phyloP scores from a whole-genome alignment of 768 basidiomycete genomes.

The Heimioporus sp. region DNA sequence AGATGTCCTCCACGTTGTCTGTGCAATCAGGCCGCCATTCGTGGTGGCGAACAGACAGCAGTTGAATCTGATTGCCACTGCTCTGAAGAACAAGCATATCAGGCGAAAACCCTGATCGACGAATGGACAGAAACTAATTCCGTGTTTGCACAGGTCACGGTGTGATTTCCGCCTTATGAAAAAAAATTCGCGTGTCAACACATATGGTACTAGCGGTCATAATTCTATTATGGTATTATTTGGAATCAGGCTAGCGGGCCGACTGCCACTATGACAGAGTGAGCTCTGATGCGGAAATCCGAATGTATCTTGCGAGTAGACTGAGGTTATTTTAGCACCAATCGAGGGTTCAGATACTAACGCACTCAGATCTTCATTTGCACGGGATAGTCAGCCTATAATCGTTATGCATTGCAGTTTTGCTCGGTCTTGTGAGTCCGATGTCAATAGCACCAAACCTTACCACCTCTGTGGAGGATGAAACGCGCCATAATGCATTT shows the following conservation, averaged over 20 bases:
- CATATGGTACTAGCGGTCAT: conserved; percentile 46
- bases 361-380: conserved; percentile 53
- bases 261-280: background rate
- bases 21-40: conserved; percentile 75
- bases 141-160: conserved; percentile 54
- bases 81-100: conserved; percentile 62
- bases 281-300: background rate
- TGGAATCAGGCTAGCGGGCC: conserved; percentile 67
- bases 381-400: conserved; percentile 39
- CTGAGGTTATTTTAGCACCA: conserved; percentile 48
- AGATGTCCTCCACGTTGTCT: conserved; percentile 81
- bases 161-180: conserved; percentile 20
- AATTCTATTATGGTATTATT: conserved; percentile 66
- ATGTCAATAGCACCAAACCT: conserved; percentile 61
- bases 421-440: conserved; percentile 58
- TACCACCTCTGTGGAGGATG: conserved; percentile 64
- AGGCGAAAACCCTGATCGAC: conserved; percentile 51
- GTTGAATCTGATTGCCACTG: background rate
- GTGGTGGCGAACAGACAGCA: conserved; percentile 49
- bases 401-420: conserved; percentile 56
- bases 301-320: conserved; percentile 50
- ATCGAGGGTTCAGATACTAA: conserved; percentile 3
- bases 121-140: conserved; percentile 54
- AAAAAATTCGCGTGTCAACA: background rate
- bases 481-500: conserved; percentile 68